These are phyloP conservation scores for Pseudonitzschia delicatissima DNA, from an alignment of 108 stramenopile genomes.

Conservation along the genomic window DNA sequence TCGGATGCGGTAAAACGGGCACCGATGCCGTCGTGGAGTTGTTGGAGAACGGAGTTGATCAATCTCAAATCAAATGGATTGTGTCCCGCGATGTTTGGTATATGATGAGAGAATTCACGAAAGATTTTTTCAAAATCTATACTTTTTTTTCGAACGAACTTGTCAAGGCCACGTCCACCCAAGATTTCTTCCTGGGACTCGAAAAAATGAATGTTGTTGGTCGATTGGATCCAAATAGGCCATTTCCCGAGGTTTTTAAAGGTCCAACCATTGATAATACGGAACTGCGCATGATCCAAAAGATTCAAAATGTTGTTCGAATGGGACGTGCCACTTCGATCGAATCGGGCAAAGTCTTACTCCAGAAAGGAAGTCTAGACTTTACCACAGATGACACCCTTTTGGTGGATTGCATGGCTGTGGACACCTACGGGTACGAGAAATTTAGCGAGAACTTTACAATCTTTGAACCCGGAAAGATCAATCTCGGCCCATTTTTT, in stretches of 20 bases:
- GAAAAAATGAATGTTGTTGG: not conserved
- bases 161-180: not conserved
- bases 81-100: not conserved
- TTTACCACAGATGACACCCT: not conserved
- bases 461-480: not conserved
- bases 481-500: not conserved
- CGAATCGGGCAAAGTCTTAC: not conserved
- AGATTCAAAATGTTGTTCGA: not conserved
- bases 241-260: not conserved
- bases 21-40: not conserved
- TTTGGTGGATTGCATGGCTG: not conserved
- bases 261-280: constrained; percentile 1
- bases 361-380: not conserved
- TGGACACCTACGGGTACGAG: not conserved
- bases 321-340: not conserved
- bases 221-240: not conserved
- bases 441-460: not conserved
- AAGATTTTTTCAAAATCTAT: not conserved
- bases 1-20: not conserved
- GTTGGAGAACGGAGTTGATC: not conserved
- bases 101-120: not conserved
- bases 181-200: not conserved
- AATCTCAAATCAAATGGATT: not conserved
- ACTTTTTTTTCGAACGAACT: not conserved
- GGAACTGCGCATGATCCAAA: not conserved